phyloP scores from a whole-genome alignment of 176 grass and related monocot genomes.

The Oryza longistaminata region DNA sequence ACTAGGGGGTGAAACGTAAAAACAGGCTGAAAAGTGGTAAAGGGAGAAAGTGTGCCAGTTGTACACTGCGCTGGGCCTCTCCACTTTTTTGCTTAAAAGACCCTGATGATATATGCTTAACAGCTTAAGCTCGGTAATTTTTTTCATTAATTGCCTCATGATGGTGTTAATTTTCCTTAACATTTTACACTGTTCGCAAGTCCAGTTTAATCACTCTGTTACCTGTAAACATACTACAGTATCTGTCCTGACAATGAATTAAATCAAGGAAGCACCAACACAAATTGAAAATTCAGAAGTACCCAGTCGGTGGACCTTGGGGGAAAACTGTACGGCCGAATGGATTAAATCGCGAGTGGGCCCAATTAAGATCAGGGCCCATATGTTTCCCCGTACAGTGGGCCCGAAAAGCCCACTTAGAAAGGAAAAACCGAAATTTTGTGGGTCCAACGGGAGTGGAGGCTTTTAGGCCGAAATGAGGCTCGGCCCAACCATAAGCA shows the following conservation, averaged over 20 bases:
- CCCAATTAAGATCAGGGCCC: neutral
- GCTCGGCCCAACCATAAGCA: neutral
- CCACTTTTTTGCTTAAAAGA: slow-evolving; percentile 4
- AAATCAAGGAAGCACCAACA: neutral
- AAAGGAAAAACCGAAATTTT: neutral
- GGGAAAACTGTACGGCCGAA: neutral
- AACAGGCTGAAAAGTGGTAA: slow-evolving; percentile 27
- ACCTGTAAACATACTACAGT: neutral
- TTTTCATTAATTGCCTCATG: neutral
- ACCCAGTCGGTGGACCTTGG: neutral
- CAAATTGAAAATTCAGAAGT: neutral
- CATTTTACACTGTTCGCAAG: neutral
- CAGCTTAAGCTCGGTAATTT: neutral
- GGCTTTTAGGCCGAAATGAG: neutral
- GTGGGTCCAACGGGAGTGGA: no score
- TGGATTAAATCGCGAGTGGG: neutral
- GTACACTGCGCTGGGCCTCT: neutral
- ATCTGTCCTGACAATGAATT: neutral
- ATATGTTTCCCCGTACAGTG: neutral
- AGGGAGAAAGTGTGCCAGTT: neutral
- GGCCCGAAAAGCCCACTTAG: neutral
- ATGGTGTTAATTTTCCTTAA: neutral
- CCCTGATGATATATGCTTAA: neutral
- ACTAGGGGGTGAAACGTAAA: neutral
- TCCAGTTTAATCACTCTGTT: neutral